These are phyloP conservation scores for Hypoxylon sp. DNA, from an alignment of 2,329 filamentous ascomycete species.

Conservation along the genomic window DNA sequence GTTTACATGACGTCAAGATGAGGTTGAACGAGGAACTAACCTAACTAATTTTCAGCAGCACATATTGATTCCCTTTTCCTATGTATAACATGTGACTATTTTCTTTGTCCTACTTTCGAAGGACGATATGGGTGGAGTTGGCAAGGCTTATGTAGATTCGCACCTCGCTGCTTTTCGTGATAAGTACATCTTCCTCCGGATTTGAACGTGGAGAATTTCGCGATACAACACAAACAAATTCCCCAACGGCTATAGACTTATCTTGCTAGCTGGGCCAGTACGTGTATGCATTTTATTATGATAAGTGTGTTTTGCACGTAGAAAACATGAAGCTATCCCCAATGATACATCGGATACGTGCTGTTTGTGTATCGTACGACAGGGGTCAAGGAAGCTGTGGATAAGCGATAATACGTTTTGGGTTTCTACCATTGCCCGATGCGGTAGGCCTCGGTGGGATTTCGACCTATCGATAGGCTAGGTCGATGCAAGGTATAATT, in stretches of 20 bases:
- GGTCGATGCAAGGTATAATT: constrained; percentile 22
- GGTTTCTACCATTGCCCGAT: constrained; percentile 12
- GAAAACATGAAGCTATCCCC: background rate
- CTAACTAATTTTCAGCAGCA: background rate
- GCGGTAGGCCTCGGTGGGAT: constrained; percentile 15
- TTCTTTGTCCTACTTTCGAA: background rate
- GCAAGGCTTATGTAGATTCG: background rate
- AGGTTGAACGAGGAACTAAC: too few relatives aligned
- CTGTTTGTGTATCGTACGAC: background rate
- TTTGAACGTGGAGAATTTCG: too few relatives aligned
- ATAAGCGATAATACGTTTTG: background rate
- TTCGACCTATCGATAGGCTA: constrained; percentile 18
- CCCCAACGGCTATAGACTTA: background rate
- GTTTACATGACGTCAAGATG: constrained; percentile 42
- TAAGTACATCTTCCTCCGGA: too few relatives aligned
- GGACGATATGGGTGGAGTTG: background rate
- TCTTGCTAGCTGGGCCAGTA: background rate
- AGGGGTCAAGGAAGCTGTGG: constrained; percentile 1
- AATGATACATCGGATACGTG: background rate
- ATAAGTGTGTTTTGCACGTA: background rate
- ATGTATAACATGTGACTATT: background rate
- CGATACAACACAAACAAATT: background rate
- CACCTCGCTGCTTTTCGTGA: too few relatives aligned
- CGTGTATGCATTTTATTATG: background rate
- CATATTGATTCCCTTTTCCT: background rate